These are phyloP conservation scores for Metarhizium humberi DNA, from an alignment of 2,329 filamentous ascomycete genomes.

Conservation along the genomic window DNA sequence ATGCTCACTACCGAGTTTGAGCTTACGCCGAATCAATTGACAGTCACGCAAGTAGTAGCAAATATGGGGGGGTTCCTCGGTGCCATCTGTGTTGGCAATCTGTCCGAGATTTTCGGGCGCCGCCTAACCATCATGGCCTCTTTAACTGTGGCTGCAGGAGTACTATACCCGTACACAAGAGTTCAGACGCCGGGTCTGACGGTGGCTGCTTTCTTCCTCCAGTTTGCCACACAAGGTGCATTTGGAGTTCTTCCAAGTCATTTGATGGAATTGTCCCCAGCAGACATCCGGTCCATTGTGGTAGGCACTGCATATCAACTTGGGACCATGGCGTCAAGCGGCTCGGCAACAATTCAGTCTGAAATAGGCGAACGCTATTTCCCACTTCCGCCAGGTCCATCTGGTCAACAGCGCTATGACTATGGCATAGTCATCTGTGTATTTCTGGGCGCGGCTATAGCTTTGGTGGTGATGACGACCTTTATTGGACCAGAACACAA, in stretches of 20 bases:
- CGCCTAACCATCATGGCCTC: slow-evolving; percentile 1
- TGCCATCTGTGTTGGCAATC: background rate
- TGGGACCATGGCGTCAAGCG: background rate
- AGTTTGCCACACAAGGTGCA: slow-evolving; percentile 1
- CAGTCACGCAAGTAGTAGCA: slow-evolving; percentile 1
- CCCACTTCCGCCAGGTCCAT: background rate
- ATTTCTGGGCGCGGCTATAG: slow-evolving; percentile 1
- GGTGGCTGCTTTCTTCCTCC: background rate
- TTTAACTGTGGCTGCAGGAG: background rate
- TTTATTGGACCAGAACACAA: slow-evolving; percentile 1
- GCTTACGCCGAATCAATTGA: background rate
- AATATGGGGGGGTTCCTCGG: slow-evolving; percentile 2
- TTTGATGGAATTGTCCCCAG: slow-evolving; percentile 1
- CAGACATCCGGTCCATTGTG: background rate
- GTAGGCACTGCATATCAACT: slow-evolving; percentile 2
- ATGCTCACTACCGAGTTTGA: background rate
- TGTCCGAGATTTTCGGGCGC: background rate
- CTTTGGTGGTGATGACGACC: background rate
- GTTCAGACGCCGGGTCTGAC: background rate
- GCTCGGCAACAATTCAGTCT: slow-evolving; percentile 1
- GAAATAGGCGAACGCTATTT: background rate
- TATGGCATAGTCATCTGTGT: slow-evolving; percentile 1
- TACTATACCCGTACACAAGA: slow-evolving; percentile 1
- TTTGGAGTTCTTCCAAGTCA: slow-evolving; percentile 2
- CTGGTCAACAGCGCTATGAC: background rate